These are phyloP conservation scores for Yamadazyma kitorensis DNA, from an alignment of 805 yeast species.

Conservation along the genomic window DNA sequence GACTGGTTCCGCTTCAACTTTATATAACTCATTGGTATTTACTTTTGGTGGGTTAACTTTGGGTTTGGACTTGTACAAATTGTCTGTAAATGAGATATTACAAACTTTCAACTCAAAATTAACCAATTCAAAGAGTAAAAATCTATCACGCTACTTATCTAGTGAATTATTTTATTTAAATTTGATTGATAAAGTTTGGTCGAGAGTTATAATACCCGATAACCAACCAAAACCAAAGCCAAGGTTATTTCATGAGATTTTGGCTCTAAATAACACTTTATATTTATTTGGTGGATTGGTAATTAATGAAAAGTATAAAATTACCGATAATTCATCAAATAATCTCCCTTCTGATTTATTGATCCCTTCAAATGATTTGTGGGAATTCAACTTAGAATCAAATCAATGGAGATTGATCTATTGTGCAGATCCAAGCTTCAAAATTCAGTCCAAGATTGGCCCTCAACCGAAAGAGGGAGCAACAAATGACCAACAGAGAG, in stretches of 20 bases:
- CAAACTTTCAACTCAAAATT: slow-evolving; percentile 33
- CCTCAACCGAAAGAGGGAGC: slow-evolving; percentile 17
- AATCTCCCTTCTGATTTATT: slow-evolving; percentile 23
- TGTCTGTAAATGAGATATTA: slow-evolving; percentile 39
- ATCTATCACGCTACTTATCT: slow-evolving; percentile 45
- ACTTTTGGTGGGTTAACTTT: slow-evolving; percentile 68
- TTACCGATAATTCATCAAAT: slow-evolving; percentile 6
- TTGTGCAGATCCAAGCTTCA: no score
- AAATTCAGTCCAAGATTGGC: no score
- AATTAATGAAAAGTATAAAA: slow-evolving; percentile 11
- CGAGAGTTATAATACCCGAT: slow-evolving; percentile 30
- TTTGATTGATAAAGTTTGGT: slow-evolving; percentile 60
- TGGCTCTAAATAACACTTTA: slow-evolving; percentile 47
- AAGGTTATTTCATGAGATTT: slow-evolving; percentile 60
- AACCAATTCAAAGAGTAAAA: slow-evolving; percentile 23
- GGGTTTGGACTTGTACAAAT: slow-evolving; percentile 47
- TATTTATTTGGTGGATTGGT: slow-evolving; percentile 67
- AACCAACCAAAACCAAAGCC: slow-evolving; percentile 33
- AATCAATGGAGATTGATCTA: slow-evolving; percentile 54
- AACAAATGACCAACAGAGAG: slow-evolving; percentile 16
- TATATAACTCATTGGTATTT: slow-evolving; percentile 57
- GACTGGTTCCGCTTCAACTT: slow-evolving; percentile 63
- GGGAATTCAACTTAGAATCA: slow-evolving; percentile 59
- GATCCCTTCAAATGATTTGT: slow-evolving; percentile 58
- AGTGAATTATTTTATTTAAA: slow-evolving; percentile 62